phyloP scores from a whole-genome alignment of 306 rosid genomes.

The Prosopis cineraria region DNA sequence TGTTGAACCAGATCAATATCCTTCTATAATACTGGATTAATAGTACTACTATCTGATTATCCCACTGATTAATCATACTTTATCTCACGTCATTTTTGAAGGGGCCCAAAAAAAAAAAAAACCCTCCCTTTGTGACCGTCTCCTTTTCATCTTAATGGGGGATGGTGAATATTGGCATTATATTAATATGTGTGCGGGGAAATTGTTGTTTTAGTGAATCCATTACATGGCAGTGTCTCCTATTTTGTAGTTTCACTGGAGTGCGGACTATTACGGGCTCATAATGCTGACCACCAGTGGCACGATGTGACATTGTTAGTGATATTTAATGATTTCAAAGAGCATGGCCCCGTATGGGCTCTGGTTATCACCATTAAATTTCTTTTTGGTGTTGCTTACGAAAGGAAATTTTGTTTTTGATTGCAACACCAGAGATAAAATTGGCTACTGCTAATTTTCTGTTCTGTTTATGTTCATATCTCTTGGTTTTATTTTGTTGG shows the following conservation, averaged over 20 bases:
- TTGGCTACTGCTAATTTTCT: neutral
- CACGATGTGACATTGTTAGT: neutral
- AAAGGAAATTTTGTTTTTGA: neutral
- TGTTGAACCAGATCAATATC: conserved; percentile 2
- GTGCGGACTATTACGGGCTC: neutral
- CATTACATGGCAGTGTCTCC: neutral
- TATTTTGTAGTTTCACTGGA: neutral
- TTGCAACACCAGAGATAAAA: neutral
- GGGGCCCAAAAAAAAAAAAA: neutral
- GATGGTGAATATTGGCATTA: neutral
- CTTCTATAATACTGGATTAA: neutral
- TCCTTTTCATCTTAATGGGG: neutral
- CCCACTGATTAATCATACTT: neutral
- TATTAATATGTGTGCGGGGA: neutral
- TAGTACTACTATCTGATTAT: neutral
- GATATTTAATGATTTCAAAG: neutral
- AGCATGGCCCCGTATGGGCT: no score
- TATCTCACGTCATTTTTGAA: neutral
- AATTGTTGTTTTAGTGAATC: neutral
- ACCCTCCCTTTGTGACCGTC: neutral
- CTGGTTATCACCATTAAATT: no score
- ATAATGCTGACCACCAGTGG: neutral
- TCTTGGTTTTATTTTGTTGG: neutral
- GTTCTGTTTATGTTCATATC: neutral
- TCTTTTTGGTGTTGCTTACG: neutral